Base-by-base conservation (phyloP, 2,329 filamentous ascomycete species). In the Xylariales sp. region DNA sequence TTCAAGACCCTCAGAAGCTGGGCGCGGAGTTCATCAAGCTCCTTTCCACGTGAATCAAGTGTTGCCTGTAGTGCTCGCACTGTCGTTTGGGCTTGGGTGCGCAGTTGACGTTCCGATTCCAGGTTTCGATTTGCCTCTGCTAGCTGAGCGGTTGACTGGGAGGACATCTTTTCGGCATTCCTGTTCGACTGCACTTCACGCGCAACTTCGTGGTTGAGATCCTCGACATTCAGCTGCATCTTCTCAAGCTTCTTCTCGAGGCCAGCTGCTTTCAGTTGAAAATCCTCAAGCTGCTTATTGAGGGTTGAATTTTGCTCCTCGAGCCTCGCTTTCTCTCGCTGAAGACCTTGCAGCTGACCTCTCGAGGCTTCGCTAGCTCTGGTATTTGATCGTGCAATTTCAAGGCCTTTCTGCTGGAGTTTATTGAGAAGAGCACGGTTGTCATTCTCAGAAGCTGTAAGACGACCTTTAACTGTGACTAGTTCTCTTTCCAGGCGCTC, bases 231-330 rank as follows among this genome's bases (percentile, higher is more conserved):
- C 29, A 97, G 74, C 36, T 89, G 79, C 19, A 97, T 72, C 62
- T 96, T 96, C 63, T 97, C 91, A 37, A 93, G 85, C 60, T 93
- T 88, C 69, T 97, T 97, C 59, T 96, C 89, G 6, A 96, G 66
- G 1, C 87, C 85, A 0, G 85, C 85, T 47, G 95, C 81, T 5
- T 81, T 81, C 17, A 96, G 63, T 52, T 96, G 91, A 5, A 86
- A 75, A 48, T 96, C 90, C 40, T 85, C 88, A 11, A 96, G 73
- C 56, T 96, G 88, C 51, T 88, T 86, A 55, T 85, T 79, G 13
- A 96, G 73, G 49, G 83, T 85, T 57, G 78, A 76, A 54, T 85
- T 89, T 37, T 91, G 83, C 48, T 95, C 89, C 42, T 96, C 90
- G 0, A 86, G 62, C 52, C 84, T 88, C 2, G 76, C 61, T 65